These are phyloP conservation scores for Umbelopsis ramanniana DNA, from an alignment of 192 early-diverging fungal species.

Conservation along the genomic window DNA sequence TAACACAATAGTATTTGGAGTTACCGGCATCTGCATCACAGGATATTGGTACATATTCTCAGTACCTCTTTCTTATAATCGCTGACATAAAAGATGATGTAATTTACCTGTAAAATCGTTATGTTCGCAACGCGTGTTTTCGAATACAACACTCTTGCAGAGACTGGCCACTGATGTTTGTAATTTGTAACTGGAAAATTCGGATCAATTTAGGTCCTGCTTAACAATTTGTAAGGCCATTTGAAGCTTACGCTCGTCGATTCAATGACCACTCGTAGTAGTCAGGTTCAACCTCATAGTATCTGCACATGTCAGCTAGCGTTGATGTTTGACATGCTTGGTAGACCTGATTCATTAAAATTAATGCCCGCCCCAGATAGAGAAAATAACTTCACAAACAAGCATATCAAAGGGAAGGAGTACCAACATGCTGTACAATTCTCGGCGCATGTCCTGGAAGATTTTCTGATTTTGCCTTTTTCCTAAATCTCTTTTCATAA, in stretches of 20 bases:
- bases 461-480: background rate
- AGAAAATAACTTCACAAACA: background rate
- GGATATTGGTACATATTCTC: background rate
- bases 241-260: slow-evolving; percentile 65
- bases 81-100: background rate
- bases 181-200: background rate
- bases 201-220: no score
- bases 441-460: background rate
- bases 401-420: background rate
- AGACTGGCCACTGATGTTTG: slow-evolving; percentile 36
- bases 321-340: slow-evolving; percentile 1
- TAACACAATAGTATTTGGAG: slow-evolving; percentile 67
- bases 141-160: slow-evolving; percentile 89
- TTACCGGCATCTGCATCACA: slow-evolving; percentile 49
- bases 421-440: background rate
- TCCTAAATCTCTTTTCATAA: background rate
- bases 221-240: background rate
- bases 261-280: slow-evolving; percentile 84
- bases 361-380: background rate
- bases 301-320: slow-evolving; percentile 46
- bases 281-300: slow-evolving; percentile 73
- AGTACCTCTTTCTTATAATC: background rate
- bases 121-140: slow-evolving; percentile 81
- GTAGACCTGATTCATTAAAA: background rate
- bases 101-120: slow-evolving; percentile 44